phyloP scores from a whole-genome alignment of 805 yeast species.

The Candida chilensis region DNA sequence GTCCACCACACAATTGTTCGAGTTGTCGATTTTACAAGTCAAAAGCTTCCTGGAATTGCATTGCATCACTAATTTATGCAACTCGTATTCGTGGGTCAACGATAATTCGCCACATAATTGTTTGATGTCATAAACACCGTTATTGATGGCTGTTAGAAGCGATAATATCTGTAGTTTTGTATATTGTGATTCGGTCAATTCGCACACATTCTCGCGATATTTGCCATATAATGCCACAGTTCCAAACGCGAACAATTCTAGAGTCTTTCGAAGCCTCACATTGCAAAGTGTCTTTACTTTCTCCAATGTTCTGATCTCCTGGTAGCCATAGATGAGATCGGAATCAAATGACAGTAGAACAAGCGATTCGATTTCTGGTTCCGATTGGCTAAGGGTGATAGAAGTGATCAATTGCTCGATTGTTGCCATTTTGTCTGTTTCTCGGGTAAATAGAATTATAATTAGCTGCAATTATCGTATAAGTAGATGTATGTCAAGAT shows the following conservation, averaged over 20 bases:
- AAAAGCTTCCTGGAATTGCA: too few species aligned
- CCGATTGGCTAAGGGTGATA: slow-evolving; percentile 1
- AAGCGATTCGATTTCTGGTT: not conserved
- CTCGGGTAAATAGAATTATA: too few species aligned
- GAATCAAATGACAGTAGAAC: slow-evolving; percentile 6
- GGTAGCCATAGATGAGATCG: slow-evolving; percentile 9
- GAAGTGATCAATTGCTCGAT: not conserved
- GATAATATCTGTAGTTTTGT: not conserved
- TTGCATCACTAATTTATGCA: too few species aligned
- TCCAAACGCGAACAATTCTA: slow-evolving; percentile 14
- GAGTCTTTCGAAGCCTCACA: slow-evolving; percentile 6
- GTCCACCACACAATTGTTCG: too few species aligned
- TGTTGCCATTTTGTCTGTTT: too few species aligned
- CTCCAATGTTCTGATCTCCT: slow-evolving; percentile 7
- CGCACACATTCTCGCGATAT: not conserved
- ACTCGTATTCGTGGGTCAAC: too few species aligned
- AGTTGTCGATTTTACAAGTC: too few species aligned
- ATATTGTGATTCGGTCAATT: not conserved
- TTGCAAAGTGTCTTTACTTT: slow-evolving; percentile 3
- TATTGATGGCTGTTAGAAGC: not conserved
- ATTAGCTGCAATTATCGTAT: not conserved
- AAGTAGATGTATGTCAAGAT: not conserved
- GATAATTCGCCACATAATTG: too few species aligned
- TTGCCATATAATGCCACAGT: not conserved
- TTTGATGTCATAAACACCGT: too few species aligned